Base-by-base conservation (phyloP, 78 protist species). In the Creolimax fragrantissima region DNA sequence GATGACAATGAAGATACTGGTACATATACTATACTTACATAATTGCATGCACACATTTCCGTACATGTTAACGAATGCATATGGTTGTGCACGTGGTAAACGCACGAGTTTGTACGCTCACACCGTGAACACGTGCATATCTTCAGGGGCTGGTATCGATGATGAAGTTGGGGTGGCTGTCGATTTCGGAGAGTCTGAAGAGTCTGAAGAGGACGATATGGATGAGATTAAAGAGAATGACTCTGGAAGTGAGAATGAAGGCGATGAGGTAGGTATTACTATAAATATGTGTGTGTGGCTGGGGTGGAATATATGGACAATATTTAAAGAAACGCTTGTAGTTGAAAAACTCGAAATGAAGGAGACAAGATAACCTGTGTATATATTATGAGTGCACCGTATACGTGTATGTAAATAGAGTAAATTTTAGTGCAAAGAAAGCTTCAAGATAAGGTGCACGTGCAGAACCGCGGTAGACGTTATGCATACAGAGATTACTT, bases 81-180 rank as follows among this genome's bases (percentile, higher is more conserved):
- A 58, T 58, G 1, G 11, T 17, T 58, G 74, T 58, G 74, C 24
- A 1, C 24, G 74, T 58, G 74, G 74, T 58, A 58, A 58, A 58
- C 24, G 24, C 74, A 58, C 11, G 24, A 17, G 74, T 58, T 17
- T 24, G 24, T 24, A 58, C 24, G 74, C 1, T 58, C 74, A 58
- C 74, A 58, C 2, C 74, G 11, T 58, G 74, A 32, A 32, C 24
- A 58, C 24, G 24, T 58, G 24, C 11, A 47, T 58, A 58, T 58
- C 24, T 24, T 58, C 74, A 3, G 91, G 24, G 3, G 94, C 89
- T 17, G 66, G 45, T 5, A 39, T 93, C 3, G 98, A 95, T 81
- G 98, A 96, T 32, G 94, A 95, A 42, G 93, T 89, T 3, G 96
- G 96, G 37, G 98, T 96, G 2, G 96, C 98, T 35, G 97, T 96